Conservation (phyloP, 192 early-diverging fungal species). For the Coemansia sp. region DNA sequence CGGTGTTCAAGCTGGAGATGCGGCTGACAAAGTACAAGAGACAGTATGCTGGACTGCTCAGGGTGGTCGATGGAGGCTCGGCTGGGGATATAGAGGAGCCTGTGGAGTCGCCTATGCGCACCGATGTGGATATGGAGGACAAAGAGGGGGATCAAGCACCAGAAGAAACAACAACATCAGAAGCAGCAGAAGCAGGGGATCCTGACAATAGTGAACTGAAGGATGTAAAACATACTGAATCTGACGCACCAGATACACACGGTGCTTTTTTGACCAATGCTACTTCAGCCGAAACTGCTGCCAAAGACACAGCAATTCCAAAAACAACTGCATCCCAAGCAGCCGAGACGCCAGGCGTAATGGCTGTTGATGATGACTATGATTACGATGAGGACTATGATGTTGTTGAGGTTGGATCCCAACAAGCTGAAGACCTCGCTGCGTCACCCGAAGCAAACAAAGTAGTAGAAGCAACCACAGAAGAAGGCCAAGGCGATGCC, state of each 20-base stretch:
- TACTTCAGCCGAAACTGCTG: not conserved
- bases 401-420: not conserved
- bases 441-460: not conserved
- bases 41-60: conserved; percentile 40
- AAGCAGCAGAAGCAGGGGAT: not conserved
- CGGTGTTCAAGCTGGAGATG: conserved; percentile 20
- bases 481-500: not conserved
- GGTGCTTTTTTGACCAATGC: not conserved
- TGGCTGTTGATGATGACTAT: not conserved
- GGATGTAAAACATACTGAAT: not conserved
- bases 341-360: conserved; percentile 3
- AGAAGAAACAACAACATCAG: not conserved
- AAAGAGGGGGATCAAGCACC: not conserved
- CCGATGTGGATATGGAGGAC: not conserved
- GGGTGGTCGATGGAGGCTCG: conserved; percentile 21
- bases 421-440: not conserved
- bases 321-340: not conserved
- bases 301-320: not conserved
- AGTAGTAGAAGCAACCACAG: not conserved
- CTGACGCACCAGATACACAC: not conserved
- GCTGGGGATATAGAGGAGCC: conserved; percentile 17
- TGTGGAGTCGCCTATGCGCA: not conserved
- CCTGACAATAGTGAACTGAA: not conserved
- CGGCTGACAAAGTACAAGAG: conserved; percentile 31
- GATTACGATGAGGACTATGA: not conserved